Conservation (phyloP, 441 rosid genomes). For the Geranium incanum region DNA sequence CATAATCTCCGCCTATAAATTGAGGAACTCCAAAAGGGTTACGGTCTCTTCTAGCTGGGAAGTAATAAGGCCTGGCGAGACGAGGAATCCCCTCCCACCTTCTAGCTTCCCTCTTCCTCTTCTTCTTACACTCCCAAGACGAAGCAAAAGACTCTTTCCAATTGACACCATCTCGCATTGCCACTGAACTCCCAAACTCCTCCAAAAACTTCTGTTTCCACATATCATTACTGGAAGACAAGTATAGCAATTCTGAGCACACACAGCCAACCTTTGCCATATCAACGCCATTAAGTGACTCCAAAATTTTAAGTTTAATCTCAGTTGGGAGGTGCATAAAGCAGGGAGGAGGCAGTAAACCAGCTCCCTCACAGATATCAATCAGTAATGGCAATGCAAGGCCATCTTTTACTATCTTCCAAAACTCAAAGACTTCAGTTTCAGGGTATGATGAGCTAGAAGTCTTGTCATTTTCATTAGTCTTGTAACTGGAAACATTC, state of each 20-base stretch:
- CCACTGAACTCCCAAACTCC: constrained; percentile 27
- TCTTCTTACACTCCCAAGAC: constrained; percentile 26
- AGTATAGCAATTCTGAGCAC: constrained; percentile 38
- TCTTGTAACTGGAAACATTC: constrained; percentile 15
- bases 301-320: constrained; percentile 51
- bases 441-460: constrained; percentile 17
- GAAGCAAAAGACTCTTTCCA: constrained; percentile 45
- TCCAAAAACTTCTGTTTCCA: constrained; percentile 55
- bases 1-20: constrained; percentile 33
- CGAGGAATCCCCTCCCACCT: not conserved
- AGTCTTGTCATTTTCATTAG: constrained; percentile 22
- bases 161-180: not conserved
- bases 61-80: constrained; percentile 3
- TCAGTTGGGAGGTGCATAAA: constrained; percentile 50
- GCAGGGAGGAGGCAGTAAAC: constrained; percentile 49
- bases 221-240: constrained; percentile 46
- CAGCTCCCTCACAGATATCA: constrained; percentile 42
- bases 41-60: constrained; percentile 23
- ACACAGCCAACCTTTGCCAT: constrained; percentile 46
- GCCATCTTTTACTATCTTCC: constrained; percentile 66
- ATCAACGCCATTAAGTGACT: constrained; percentile 45
- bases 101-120: constrained; percentile 2
- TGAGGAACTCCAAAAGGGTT: constrained; percentile 16
- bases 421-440: constrained; percentile 48
- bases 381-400: constrained; percentile 55